Evolutionary conservation across 768 basidiomycete genomes (phyloP).

Genomic region (Pulveroboletus frians): DNA sequence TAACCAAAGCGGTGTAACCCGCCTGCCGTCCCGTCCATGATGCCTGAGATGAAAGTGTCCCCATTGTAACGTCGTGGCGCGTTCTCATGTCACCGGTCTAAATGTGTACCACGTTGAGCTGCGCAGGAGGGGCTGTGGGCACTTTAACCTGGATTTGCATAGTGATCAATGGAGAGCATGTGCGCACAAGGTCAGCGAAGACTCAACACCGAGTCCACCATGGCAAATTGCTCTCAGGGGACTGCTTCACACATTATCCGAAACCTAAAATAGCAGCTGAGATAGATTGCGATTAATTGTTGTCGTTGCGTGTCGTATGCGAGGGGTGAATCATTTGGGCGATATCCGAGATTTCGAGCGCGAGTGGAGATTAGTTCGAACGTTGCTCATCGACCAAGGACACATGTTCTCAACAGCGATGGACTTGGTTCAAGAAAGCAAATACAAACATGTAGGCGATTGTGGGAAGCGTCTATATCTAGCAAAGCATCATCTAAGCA

Average conservation of each 20-base stretch:
- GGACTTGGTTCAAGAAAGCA: slow-evolving; percentile 8
- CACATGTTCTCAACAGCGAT: slow-evolving; percentile 14
- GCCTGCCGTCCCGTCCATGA: slow-evolving; percentile 1
- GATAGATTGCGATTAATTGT: slow-evolving; percentile 15
- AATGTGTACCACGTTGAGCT: slow-evolving; percentile 14
- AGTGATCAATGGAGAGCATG: slow-evolving; percentile 8
- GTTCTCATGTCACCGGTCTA: slow-evolving; percentile 22
- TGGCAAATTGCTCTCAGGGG: slow-evolving; percentile 15
- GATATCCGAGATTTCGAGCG: not conserved
- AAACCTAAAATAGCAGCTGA: slow-evolving; percentile 1
- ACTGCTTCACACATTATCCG: not conserved
- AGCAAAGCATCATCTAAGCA: slow-evolving; percentile 19
- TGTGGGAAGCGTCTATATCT: slow-evolving; percentile 17
- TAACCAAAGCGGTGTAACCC: slow-evolving; percentile 10
- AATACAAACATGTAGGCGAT: slow-evolving; percentile 14
- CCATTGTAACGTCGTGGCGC: slow-evolving; percentile 13
- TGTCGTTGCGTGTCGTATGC: slow-evolving; percentile 6
- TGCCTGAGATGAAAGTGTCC: slow-evolving; percentile 13
- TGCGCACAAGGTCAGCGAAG: slow-evolving; percentile 15
- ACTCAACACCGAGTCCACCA: slow-evolving; percentile 12
- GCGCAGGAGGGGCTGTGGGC: slow-evolving; percentile 16
- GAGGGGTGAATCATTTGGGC: not conserved
- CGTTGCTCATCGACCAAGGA: not conserved
- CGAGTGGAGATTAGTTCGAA: slow-evolving; percentile 1
- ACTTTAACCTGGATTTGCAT: slow-evolving; percentile 9